Evolutionary conservation across 441 rosid genomes (phyloP), one percentile per base, ranked within the genome.

Genomic region (Gossypium aridum): DNA sequence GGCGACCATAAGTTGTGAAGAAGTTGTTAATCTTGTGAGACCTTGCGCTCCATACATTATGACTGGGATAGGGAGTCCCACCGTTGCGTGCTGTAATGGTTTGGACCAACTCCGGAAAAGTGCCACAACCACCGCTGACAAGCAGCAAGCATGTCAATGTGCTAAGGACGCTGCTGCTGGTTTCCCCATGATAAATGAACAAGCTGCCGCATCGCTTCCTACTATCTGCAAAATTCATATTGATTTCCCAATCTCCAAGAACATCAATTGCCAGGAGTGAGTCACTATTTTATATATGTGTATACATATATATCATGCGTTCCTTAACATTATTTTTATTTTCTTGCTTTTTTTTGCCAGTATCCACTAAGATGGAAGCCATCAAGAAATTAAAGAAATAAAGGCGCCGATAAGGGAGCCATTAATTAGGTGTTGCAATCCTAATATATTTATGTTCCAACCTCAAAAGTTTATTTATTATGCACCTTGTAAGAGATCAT

Each of bases 1-100:
- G 49, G 83, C 71, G 2, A 16, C 76, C 34, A 7, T 82, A 7
- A 64, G 61, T 9, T 78, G 85, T 5, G 60, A 26, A 12, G 14
- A 47, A 47, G 54, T 47, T 47, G 6, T 12, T 47, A 14, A 12
- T 10, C 16, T 47, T 47, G 54, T 47, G 54, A 14, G n/a, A 12
- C 54, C 54, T 0, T 47, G 54, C 54, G n/a, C 16, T 3, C 2
- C n/a, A 12, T 13, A 47, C 54, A 47, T 47, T 2, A 47, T 14
- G n/a, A 47, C 54, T 13, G 54, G 54, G 54, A 47, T 10, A 47
- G 54, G 54, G 54, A 47, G 54, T 47, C 16, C 54, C 54, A 10
- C 54, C 54, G 1, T 2, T 2, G 54, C 16, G 1, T 47, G 54
- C 6, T 47, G 54, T 47, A 14, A 47, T 47, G 16, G 54, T 47